A percentile compares a stretch with the other conserved stretches of the same genome.
Conservation (phyloP, 352 stramenopile genomes). For the Phytophthora pseudosyringae region DNA sequence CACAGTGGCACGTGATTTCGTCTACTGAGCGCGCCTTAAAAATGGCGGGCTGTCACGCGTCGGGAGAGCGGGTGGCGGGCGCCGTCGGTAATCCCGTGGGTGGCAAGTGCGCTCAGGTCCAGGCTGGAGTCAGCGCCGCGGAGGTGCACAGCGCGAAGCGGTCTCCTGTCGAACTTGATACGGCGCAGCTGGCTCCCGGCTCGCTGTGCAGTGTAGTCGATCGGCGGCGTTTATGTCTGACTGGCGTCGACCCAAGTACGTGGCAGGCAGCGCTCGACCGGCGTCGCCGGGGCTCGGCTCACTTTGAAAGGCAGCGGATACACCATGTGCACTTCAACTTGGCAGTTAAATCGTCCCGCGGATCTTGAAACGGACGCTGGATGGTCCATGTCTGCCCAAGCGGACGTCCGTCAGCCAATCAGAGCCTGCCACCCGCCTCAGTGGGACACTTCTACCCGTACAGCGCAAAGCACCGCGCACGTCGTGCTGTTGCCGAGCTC, state of each 20-base stretch:
- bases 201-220: constrained; percentile 11
- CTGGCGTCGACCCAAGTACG: constrained; percentile 15
- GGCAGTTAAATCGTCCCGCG: constrained; percentile 3
- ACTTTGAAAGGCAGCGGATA: constrained; percentile 9
- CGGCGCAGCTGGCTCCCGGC: constrained; percentile 1
- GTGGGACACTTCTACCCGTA: constrained; percentile 12
- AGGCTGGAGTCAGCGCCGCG: not conserved
- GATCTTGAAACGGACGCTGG: constrained; percentile 12
- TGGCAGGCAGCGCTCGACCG: constrained; percentile 2
- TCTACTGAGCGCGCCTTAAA: not conserved
- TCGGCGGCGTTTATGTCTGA: constrained; percentile 21
- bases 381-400: constrained; percentile 19
- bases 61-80: not conserved
- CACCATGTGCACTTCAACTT: constrained; percentile 28
- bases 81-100: constrained; percentile 14
- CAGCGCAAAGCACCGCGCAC: constrained; percentile 10
- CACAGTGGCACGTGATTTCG: not conserved
- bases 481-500: constrained; percentile 6
- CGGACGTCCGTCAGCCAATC: constrained; percentile 19
- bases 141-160: constrained; percentile 18
- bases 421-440: constrained; percentile 24
- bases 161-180: constrained; percentile 29
- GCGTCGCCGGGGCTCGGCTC: not conserved
- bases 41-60: not conserved
- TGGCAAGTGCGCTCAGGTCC: not conserved